Evolutionary conservation across 768 basidiomycete species (phyloP), one percentile per base, ranked within the genome.

Genomic region (Hemileccinum rubropunctum): DNA sequence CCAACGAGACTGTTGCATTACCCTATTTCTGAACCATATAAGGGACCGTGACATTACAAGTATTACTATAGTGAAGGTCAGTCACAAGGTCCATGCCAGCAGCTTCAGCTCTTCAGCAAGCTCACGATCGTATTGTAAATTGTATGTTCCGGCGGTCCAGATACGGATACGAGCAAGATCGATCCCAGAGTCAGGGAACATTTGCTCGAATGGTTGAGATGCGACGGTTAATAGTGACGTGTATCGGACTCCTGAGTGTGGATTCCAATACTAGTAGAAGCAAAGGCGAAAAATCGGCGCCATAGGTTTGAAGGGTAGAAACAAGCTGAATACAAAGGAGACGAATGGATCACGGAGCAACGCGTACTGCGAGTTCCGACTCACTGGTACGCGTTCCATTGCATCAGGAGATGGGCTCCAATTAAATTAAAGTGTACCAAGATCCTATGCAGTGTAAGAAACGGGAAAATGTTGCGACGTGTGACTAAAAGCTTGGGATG

Each of bases 81-180:
- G n/a, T n/a, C n/a, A n/a, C n/a, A n/a, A n/a, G n/a, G n/a, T n/a
- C n/a, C n/a, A n/a, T n/a, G n/a, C n/a, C n/a, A n/a, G n/a, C n/a
- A n/a, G n/a, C n/a, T 13, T 28, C 27, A 9, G 5, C 27, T 9
- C 9, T 28, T 28, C 9, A 28, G 27, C 27, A 9, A 28, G 27
- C 27, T 28, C 39, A 35, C 56, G 58, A 9, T 33, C 41, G 32
- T 60, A 49, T 36, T 6, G 30, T 30, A 51, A 18, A 18, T 60
- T 5, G 37, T 54, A 59, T 15, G 53, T 48, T 18, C 49, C 52
- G 12, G 30, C 3, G 20, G 46, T 56, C 53, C 49, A 49, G 12
- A 59, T 9, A 47, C 58, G 53, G 23, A 59, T 49, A 18, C 50
- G 49, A 0, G 58, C 58, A n/a, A 59, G 49, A 26, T 59, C 51